A percentile compares a stretch with the other conserved stretches of the same genome.
Evolutionary conservation across 306 rosid genomes (phyloP).

Genomic region (Malus asiatica): DNA sequence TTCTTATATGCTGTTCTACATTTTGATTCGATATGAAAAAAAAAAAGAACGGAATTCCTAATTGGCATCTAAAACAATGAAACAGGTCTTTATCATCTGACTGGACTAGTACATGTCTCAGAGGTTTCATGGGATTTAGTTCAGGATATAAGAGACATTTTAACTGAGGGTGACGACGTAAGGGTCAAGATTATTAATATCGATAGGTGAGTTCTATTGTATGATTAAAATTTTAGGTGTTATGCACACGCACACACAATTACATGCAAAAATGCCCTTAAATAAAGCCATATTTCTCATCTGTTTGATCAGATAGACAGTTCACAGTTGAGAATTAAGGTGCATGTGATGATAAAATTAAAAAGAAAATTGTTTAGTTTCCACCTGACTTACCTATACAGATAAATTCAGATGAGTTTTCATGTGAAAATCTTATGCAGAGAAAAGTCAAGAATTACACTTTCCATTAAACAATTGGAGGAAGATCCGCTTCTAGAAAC

Average conservation of each 20-base stretch:
- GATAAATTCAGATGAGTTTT: not conserved
- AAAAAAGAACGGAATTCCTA: conserved; percentile 8
- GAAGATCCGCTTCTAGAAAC: conserved; percentile 97
- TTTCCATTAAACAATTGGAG: conserved; percentile 83
- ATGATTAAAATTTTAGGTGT: not conserved
- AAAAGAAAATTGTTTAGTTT: not conserved
- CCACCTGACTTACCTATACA: not conserved
- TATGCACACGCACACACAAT: not conserved
- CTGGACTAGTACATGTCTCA: conserved; percentile 82
- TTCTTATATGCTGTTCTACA: not conserved
- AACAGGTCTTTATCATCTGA: conserved; percentile 84
- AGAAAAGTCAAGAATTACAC: conserved; percentile 39
- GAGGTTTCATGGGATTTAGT: conserved; percentile 98
- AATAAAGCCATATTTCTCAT: not conserved
- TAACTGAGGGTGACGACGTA: conserved; percentile 56
- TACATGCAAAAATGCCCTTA: not conserved
- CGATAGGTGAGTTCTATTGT: conserved; percentile 45
- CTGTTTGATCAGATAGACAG: not conserved
- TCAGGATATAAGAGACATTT: conserved; percentile 75
- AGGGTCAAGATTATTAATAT: conserved; percentile 59
- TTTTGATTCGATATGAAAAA: not conserved
- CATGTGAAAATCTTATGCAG: conserved; percentile 18
- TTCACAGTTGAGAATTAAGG: not conserved
- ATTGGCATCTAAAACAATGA: conserved; percentile 35
- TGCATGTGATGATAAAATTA: not conserved